These are phyloP conservation scores for Picochlorum sp. DNA, from an alignment of 139 green algal genomes.

Conservation along the genomic window DNA sequence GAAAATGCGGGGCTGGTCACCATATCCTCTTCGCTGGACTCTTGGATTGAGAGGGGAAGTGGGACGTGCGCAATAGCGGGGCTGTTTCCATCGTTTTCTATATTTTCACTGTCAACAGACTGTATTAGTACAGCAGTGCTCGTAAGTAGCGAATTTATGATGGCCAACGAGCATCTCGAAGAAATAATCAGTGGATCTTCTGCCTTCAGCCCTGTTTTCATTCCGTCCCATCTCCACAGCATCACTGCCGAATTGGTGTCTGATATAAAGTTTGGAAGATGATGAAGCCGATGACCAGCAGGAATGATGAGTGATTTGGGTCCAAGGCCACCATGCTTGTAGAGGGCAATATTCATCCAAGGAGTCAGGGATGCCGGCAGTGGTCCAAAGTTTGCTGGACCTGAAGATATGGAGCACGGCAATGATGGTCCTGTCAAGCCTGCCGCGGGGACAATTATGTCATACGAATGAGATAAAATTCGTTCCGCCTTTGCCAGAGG, in stretches of 20 bases:
- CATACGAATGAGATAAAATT: conserved; percentile 68
- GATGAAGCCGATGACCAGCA: conserved; percentile 51
- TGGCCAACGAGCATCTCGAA: conserved; percentile 48
- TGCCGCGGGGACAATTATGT: conserved; percentile 57
- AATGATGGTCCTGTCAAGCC: conserved; percentile 57
- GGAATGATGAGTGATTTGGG: conserved; percentile 54
- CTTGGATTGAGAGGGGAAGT: background rate
- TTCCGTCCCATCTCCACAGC: conserved; percentile 45
- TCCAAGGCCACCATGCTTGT: conserved; percentile 36
- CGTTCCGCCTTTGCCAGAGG: conserved; percentile 33
- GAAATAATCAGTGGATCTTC: conserved; percentile 38
- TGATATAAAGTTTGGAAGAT: conserved; percentile 44
- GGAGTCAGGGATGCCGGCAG: conserved; percentile 44
- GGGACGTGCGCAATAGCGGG: background rate
- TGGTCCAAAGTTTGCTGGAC: conserved; percentile 55
- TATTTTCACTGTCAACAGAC: conserved; percentile 31
- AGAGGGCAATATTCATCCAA: conserved; percentile 72
- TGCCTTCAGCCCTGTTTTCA: conserved; percentile 19
- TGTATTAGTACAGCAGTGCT: conserved; percentile 67
- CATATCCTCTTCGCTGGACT: background rate
- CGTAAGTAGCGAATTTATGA: conserved; percentile 61
- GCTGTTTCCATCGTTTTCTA: background rate
- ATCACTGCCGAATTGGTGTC: conserved; percentile 46
- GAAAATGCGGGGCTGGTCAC: background rate
- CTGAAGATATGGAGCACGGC: conserved; percentile 36